Evolutionary conservation across 768 basidiomycete species (phyloP).

Genomic region (Serendipita sp.): DNA sequence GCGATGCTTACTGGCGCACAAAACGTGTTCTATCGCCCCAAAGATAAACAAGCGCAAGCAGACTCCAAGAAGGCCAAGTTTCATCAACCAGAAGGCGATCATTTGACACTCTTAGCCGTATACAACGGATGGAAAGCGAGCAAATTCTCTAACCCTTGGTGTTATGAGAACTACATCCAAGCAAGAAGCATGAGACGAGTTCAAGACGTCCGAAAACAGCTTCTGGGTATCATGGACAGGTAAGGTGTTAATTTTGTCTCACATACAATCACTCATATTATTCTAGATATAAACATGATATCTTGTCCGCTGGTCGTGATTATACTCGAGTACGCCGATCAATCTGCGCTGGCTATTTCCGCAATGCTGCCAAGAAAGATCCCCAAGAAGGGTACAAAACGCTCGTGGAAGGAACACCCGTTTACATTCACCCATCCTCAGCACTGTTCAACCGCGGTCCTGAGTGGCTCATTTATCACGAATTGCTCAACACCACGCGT

Average conservation of each 20-base stretch:
- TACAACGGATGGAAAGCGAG: constrained; percentile 98
- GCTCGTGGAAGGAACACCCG: constrained; percentile 92
- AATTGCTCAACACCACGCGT: constrained; percentile 88
- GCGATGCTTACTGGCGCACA: constrained; percentile 89
- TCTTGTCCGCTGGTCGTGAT: constrained; percentile 80
- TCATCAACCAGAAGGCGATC: constrained; percentile 96
- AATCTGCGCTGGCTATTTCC: constrained; percentile 95
- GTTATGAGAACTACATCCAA: constrained; percentile 97
- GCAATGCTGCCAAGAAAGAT: constrained; percentile 97
- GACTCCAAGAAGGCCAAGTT: constrained; percentile 99
- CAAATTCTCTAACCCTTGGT: constrained; percentile 97
- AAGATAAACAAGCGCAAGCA: constrained; percentile 97
- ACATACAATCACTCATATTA: constrained; percentile 5
- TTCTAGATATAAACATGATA: constrained; percentile 86
- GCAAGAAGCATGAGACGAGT: constrained; percentile 93
- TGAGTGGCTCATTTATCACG: constrained; percentile 93
- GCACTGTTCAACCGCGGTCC: constrained; percentile 93
- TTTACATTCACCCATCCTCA: constrained; percentile 95
- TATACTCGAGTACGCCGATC: constrained; percentile 87
- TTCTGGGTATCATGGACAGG: constrained; percentile 98
- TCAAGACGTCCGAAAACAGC: constrained; percentile 93
- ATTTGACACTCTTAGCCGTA: constrained; percentile 79
- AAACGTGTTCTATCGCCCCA: constrained; percentile 95
- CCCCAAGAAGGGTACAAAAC: constrained; percentile 98
- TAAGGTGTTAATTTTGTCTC: constrained; percentile 23